phyloP scores from a whole-genome alignment of 164 flowering plant species.

The Vitis riparia region DNA sequence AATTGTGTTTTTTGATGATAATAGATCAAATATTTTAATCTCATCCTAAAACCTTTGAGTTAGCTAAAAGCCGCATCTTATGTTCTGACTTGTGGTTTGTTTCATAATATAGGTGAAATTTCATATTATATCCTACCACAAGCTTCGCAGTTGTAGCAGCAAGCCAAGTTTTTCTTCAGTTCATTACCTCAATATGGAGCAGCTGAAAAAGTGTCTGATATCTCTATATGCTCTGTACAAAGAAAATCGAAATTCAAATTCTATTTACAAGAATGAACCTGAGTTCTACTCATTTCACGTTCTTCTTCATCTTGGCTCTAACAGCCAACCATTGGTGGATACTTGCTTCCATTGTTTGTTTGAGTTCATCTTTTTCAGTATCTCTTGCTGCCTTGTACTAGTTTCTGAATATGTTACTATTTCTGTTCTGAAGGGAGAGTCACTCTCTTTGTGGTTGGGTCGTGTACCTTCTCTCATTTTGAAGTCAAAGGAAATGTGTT shows the following conservation, averaged over 20 bases:
- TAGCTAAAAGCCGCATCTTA: background rate
- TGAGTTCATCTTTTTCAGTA: background rate
- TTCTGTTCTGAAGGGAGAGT: slow-evolving; percentile 56
- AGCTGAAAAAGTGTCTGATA: slow-evolving; percentile 64
- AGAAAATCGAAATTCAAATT: slow-evolving; percentile 36
- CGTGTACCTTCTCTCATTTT: slow-evolving; percentile 39
- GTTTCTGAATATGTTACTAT: slow-evolving; percentile 3
- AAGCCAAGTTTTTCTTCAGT: slow-evolving; percentile 44
- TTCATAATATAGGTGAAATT: slow-evolving; percentile 66
- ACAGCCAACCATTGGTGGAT: slow-evolving; percentile 49
- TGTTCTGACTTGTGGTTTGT: background rate
- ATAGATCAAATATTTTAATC: background rate
- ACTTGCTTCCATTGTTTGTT: slow-evolving; percentile 11
- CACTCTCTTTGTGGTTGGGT: slow-evolving; percentile 75
- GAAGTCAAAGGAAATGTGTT: slow-evolving; percentile 70
- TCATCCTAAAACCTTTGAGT: background rate
- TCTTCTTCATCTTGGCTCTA: slow-evolving; percentile 73
- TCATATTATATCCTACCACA: slow-evolving; percentile 76
- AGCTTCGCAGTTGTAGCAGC: slow-evolving; percentile 39
- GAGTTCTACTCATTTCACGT: slow-evolving; percentile 76
- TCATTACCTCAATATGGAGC: slow-evolving; percentile 80
- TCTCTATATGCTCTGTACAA: slow-evolving; percentile 65
- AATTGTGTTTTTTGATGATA: background rate
- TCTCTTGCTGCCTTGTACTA: background rate
- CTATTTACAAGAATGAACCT: slow-evolving; percentile 53